Evolutionary conservation across 2,329 filamentous ascomycete genomes (phyloP).

Genomic region (Cucurbitaria berberidis): DNA sequence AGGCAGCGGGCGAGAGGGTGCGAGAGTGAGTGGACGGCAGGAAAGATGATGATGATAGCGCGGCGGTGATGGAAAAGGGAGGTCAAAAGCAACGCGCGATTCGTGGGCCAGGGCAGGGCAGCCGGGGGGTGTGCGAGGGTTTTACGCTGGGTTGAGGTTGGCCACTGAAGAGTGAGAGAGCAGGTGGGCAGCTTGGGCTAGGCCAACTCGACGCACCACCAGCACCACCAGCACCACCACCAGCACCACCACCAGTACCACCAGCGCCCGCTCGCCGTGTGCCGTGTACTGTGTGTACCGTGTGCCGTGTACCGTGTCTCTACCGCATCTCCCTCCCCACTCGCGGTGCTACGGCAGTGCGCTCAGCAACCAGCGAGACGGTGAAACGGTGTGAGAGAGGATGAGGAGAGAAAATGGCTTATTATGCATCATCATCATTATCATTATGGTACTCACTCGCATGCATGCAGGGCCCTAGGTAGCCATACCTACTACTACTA

Average conservation of each 20-base stretch:
- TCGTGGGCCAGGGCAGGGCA: conserved; percentile 18
- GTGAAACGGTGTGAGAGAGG: too few relatives aligned
- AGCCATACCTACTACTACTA: too few relatives aligned
- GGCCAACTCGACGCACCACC: neutral
- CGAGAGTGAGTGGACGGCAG: conserved; percentile 4
- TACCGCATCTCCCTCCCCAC: too few relatives aligned
- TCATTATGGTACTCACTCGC: too few relatives aligned
- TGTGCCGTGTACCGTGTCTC: conserved; percentile 5
- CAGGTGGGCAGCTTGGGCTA: conserved; percentile 5
- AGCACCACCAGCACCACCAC: conserved; percentile 7
- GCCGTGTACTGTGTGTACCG: neutral
- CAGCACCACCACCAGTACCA: conserved; percentile 7
- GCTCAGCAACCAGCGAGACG: too few relatives aligned
- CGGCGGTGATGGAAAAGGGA: conserved; percentile 19
- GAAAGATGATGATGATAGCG: conserved; percentile 3
- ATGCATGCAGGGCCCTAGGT: too few relatives aligned
- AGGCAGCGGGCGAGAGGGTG: conserved; percentile 10
- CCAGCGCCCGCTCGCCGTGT: conserved; percentile 13
- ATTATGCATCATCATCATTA: too few relatives aligned
- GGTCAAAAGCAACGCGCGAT: conserved; percentile 33
- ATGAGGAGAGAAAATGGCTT: too few relatives aligned
- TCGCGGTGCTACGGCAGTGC: too few relatives aligned
- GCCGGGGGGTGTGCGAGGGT: conserved; percentile 18
- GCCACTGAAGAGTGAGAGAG: neutral
- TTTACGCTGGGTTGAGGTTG: conserved; percentile 25